Base-by-base conservation (phyloP, 768 basidiomycete species). In the Amylocystis lapponica region DNA sequence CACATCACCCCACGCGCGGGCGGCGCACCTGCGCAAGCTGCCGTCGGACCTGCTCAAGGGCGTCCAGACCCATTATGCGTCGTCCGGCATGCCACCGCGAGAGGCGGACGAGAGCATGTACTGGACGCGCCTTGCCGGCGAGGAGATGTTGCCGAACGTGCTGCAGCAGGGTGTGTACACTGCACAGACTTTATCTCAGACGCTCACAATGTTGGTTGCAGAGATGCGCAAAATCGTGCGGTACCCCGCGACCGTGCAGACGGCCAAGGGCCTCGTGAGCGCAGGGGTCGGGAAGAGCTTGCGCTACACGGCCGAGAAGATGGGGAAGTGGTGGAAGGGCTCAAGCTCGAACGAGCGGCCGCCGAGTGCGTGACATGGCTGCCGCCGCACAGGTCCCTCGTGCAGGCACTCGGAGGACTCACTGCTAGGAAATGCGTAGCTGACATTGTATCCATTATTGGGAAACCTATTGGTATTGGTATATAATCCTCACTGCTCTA, bases 181-280 rank as follows among this genome's bases (percentile, higher is more conserved):
- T 20, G 10, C 29, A 17, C 13, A 14, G 33, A 33, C 35, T 4
- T 50, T 20, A 7, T 4, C 19, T 30, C 20, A n/a, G n/a, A n/a
- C n/a, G n/a, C 16, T 14, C 36, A 10, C 14, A 17, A 32, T 34
- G 32, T 3, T 26, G 26, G 2, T 17, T 48, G 3, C 56, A 92
- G 91, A 92, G 65, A 79, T 91, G 69, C 63, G 70, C 41, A 64
- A 66, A 16, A 91, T 93, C 57, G 91, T 95, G 32, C 74, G 84
- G 50, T 75, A 79, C 52, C 91, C 93, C 5, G 89, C 93, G 12
- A 79, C 87, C 1, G 69, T 87, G 8, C 93, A 97, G 67, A 73
- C 84, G 4, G 51, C 89, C 46, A 97, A 96, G 65, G 92, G 93
- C 21, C 58, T 97, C 36, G 75, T 86, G 16, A 91, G 83, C 45